Percentiles rank a stretch among this genome's conserved stretches.
Conservation (phyloP, 108 stramenopile genomes). For the Conticribra guillardii region DNA sequence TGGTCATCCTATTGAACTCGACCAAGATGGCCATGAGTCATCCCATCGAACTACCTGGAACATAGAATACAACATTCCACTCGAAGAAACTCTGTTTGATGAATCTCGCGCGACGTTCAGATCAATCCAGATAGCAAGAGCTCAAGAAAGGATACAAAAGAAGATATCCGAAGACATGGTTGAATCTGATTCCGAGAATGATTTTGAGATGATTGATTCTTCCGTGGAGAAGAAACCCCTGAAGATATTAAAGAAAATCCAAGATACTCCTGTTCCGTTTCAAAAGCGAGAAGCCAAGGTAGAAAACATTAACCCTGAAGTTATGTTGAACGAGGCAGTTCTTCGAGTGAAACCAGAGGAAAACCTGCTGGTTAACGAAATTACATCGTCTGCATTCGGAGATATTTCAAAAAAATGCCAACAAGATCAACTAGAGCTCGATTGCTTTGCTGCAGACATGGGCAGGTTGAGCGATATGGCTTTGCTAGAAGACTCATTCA, state of each 20-base stretch:
- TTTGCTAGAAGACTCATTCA: conserved; percentile 58
- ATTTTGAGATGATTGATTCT: neutral
- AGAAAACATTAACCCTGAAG: conserved; percentile 21
- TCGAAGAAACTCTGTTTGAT: conserved; percentile 24
- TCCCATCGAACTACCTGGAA: conserved; percentile 24
- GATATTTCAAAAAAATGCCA: too few relatives aligned
- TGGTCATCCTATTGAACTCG: neutral
- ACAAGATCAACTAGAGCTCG: conserved; percentile 15
- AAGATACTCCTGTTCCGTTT: neutral
- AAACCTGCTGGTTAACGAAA: too few relatives aligned
- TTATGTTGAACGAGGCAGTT: conserved; percentile 30
- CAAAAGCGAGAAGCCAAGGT: neutral
- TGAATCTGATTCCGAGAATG: neutral
- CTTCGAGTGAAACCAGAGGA: neutral
- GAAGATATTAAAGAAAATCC: neutral
- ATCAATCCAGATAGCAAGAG: conserved; percentile 26
- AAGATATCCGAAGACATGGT: conserved; percentile 1
- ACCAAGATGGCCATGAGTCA: too few relatives aligned
- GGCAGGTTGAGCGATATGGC: conserved; percentile 65
- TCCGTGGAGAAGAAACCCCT: neutral
- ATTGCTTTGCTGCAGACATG: conserved; percentile 28
- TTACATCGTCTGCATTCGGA: too few relatives aligned
- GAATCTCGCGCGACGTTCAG: conserved; percentile 12
- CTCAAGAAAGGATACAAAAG: conserved; percentile 9
- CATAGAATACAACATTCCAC: conserved; percentile 40